phyloP scores from a whole-genome alignment of 345 rosid genomes.

The Salix viminalis region DNA sequence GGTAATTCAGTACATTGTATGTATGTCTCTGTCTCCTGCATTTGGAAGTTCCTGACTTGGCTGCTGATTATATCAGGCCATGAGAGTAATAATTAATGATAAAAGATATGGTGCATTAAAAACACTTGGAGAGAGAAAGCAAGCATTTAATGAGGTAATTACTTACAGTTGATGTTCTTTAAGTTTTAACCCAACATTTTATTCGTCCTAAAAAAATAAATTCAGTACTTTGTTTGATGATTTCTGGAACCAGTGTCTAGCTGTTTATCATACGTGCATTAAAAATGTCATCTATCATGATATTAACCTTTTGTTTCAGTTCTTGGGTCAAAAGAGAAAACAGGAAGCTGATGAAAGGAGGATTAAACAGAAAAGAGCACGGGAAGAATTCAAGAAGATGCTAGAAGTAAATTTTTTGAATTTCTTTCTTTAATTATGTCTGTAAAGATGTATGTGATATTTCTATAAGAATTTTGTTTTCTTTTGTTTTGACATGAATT shows the following conservation, averaged over 20 bases:
- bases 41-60: slow-evolving; percentile 20
- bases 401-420: slow-evolving; percentile 55
- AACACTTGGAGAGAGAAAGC: slow-evolving; percentile 96
- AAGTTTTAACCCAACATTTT: not conserved
- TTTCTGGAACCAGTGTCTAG: slow-evolving; percentile 9
- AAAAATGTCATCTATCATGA: slow-evolving; percentile 5
- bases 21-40: slow-evolving; percentile 6
- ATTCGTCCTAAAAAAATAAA: slow-evolving; percentile 7
- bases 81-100: slow-evolving; percentile 85
- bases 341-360: slow-evolving; percentile 81
- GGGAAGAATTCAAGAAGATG: slow-evolving; percentile 80
- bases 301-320: slow-evolving; percentile 41
- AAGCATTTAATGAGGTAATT: slow-evolving; percentile 83
- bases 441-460: not conserved
- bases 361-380: slow-evolving; percentile 58
- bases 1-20: slow-evolving; percentile 37
- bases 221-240: slow-evolving; percentile 7
- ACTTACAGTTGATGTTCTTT: not conserved
- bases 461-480: not conserved
- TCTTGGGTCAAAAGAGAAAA: slow-evolving; percentile 64
- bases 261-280: slow-evolving; percentile 1
- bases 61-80: slow-evolving; percentile 48
- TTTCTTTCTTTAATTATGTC: slow-evolving; percentile 4
- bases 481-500: slow-evolving; percentile 8
- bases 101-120: slow-evolving; percentile 83